Percentiles rank a stretch among this genome's conserved stretches.
These are phyloP conservation scores for Silene conica DNA, from an alignment of 148 eudicot species.

Conservation along the genomic window DNA sequence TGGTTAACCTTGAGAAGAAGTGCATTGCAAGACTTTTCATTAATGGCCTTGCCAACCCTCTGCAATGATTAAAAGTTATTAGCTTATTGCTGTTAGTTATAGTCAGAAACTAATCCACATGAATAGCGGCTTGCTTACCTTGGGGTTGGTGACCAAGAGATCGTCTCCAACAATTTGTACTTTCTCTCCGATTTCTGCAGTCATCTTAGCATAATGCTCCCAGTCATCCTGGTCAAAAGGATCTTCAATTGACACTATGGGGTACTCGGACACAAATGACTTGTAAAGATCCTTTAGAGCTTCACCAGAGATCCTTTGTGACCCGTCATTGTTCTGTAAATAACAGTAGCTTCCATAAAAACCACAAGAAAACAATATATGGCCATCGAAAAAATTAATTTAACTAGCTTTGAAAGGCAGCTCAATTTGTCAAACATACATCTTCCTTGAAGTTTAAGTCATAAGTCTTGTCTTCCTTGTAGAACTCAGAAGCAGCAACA, in stretches of 20 bases:
- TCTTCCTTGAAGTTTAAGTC: constrained; percentile 99
- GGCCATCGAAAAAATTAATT: background rate
- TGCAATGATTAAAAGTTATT: constrained; percentile 27
- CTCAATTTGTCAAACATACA: constrained; percentile 35
- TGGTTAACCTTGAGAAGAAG: constrained; percentile 99
- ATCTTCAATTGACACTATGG: constrained; percentile 92
- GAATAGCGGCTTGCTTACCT: constrained; percentile 40
- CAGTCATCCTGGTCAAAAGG: constrained; percentile 99
- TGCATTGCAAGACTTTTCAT: constrained; percentile 78
- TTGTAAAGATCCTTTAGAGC: constrained; percentile 93
- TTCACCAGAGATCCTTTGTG: constrained; percentile 76
- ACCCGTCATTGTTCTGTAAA: constrained; percentile 80
- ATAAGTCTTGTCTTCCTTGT: constrained; percentile 74
- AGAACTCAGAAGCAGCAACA: constrained; percentile 98
- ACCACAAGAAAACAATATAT: background rate
- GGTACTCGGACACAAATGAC: constrained; percentile 76
- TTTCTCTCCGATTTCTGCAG: constrained; percentile 63
- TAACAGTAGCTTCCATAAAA: background rate
- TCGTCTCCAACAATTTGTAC: constrained; percentile 98
- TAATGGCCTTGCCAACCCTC: constrained; percentile 95
- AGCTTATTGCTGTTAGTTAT: background rate
- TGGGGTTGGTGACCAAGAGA: constrained; percentile 95
- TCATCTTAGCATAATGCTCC: constrained; percentile 79
- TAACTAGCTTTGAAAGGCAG: background rate
- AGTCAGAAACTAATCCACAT: background rate